A percentile compares a stretch with the other conserved stretches of the same genome.
Evolutionary conservation across 2,329 filamentous ascomycete genomes (phyloP).

Genomic region (Xylaria polymorpha): DNA sequence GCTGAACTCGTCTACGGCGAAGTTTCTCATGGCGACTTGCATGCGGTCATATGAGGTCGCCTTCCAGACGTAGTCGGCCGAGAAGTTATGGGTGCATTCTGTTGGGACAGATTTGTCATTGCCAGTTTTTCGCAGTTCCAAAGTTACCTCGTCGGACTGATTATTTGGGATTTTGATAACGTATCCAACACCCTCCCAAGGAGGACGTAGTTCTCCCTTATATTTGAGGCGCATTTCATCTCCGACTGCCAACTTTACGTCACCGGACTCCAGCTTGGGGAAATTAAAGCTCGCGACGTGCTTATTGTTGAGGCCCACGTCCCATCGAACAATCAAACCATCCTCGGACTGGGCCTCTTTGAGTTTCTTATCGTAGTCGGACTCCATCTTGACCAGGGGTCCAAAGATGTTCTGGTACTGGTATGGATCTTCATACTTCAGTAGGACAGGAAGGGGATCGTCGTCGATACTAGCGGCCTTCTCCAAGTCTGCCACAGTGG

Average conservation of each 20-base stretch:
- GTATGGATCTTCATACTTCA: conserved; percentile 96
- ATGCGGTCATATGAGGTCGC: conserved; percentile 99
- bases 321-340: conserved; percentile 93
- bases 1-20: conserved; percentile 97
- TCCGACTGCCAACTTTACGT: conserved; percentile 96
- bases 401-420: conserved; percentile 99
- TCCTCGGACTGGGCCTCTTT: conserved; percentile 99
- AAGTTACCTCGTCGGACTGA: conserved; percentile 95
- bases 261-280: conserved; percentile 95
- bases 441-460: conserved; percentile 89
- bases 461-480: conserved; percentile 93
- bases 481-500: conserved; percentile 90
- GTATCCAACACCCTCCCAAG: conserved; percentile 98
- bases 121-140: conserved; percentile 92
- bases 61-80: conserved; percentile 99
- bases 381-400: conserved; percentile 97
- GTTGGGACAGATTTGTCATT: conserved; percentile 97
- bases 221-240: conserved; percentile 99
- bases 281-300: conserved; percentile 94
- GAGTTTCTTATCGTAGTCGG: conserved; percentile 98
- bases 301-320: conserved; percentile 96
- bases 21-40: conserved; percentile 99
- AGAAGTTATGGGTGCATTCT: conserved; percentile 97
- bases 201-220: conserved; percentile 88
- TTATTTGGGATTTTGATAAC: conserved; percentile 99